Base-by-base conservation (phyloP, 495 filamentous ascomycete species). In the Penicillium dipodomyicola region DNA sequence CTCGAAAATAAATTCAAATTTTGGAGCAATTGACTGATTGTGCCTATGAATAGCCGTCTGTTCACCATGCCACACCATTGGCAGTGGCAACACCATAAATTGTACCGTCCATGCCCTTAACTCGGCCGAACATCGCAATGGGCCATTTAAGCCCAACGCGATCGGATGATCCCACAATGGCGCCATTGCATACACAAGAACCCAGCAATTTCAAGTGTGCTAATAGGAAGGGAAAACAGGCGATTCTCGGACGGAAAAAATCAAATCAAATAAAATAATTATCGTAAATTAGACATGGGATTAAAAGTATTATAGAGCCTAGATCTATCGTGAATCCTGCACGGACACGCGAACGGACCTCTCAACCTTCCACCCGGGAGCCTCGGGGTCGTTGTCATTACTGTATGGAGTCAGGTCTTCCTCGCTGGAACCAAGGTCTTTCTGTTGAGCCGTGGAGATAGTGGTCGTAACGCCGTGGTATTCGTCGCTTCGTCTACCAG, bases 301-400 rank as follows among this genome's bases (percentile, higher is more conserved):
- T 45, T 14, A 45, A 25, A 6, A n/a, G 27, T 27, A 15, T 27
- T 45, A 8, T n/a, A 37, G 33, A 12, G 14, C 14, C 33, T 37
- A n/a, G 33, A 7, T 14, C 14, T 37, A 2, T 64, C 52, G 57
- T 60, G 53, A 54, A 57, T 63, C 52, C 9, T 43, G 65, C 56
- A 69, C 62, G 19, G 65, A 65, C 27, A 70, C 59, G 14, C 58
- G 59, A 55, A 70, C 53, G 27, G 65, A 64, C 46, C 63, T 61
- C 53, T 68, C 63, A 5, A 69, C 61, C 15, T 64, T 69, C 68
- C 67, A 65, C 8, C 56, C 56, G 2, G 14, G 43, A n/a, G 22
- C 33, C n/a, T 30, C 11, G 20, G 12, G 8, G 15, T 56, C 23
- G 23, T 39, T 27, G 7, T 0, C 27, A 23, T 41, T 10, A 3